Base-by-base conservation (phyloP, 345 rosid genomes). In the Hypericum perforatum region DNA sequence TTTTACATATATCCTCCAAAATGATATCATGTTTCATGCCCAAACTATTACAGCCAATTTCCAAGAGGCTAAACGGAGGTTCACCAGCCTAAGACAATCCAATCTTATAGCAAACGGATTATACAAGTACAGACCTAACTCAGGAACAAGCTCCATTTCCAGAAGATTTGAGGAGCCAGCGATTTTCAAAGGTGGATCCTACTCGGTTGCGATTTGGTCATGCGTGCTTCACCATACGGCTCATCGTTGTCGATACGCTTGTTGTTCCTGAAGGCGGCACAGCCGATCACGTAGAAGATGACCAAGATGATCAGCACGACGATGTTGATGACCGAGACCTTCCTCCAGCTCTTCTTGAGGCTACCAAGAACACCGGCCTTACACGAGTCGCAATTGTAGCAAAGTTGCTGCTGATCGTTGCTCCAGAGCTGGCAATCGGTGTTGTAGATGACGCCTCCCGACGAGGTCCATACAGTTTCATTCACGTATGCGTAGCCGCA, bases 351-450 rank as follows among this genome's bases (percentile, higher is more conserved):
- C 74, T 70, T 76, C 78, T 60, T 86, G 36, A 92, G 62, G 76
- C 89, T 92, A 48, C 76, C 97, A 11, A 92, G 76, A 22, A 92
- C 94, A 11, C 97, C 97, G 0, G 97, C 98, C 66, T 82, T 92
- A 76, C 98, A 92, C 6, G 98, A 85, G 62, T 74, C 58, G 37
- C 98, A 92, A 4, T 64, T 62, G 55, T 92, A 92, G 73, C 98
- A 92, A 0, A 92, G 72, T 22, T 54, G 72, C 53, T 52, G 40
- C 49, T 88, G 98, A 59, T 92, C 98, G 41, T 80, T 74, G 73
- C 43, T 85, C 97, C 95, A 88, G 16, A 11, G 10, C 39, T 56
- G 55, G 79, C 97, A 92, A 76, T 92, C 97, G 0, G 46, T 45
- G 60, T 80, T 73, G 8, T 45, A 32, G 8, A 63, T 73, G 7